phyloP scores from a whole-genome alignment of 2,329 filamentous ascomycete species.

The Claviceps quebecensis region DNA sequence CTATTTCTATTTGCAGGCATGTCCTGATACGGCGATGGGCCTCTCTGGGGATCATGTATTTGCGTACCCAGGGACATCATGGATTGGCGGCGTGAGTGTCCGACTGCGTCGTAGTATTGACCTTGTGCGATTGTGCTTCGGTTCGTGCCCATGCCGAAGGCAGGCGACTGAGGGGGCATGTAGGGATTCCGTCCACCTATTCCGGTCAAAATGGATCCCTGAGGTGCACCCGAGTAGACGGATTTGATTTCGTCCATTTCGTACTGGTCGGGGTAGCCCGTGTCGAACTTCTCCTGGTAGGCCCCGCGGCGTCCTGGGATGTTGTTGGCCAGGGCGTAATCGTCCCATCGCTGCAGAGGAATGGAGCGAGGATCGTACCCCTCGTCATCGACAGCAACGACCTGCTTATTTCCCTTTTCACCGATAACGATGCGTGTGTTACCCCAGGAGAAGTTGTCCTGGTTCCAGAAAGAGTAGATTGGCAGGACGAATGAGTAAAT shows the following conservation, averaged over 20 bases:
- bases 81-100: constrained; percentile 51
- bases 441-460: constrained; percentile 98
- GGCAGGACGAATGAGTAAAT: constrained; percentile 86
- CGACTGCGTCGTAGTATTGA: constrained; percentile 34
- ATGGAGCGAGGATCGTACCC: constrained; percentile 85
- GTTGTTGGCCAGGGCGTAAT: constrained; percentile 76
- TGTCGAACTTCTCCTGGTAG: constrained; percentile 48
- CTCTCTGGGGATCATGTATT: constrained; percentile 30
- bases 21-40: constrained; percentile 46
- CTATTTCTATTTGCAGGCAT: constrained; percentile 38
- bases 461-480: constrained; percentile 98
- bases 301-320: constrained; percentile 80
- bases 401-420: constrained; percentile 78
- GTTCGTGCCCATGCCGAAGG: constrained; percentile 42
- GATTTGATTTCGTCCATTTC: constrained; percentile 99
- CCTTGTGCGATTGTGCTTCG: constrained; percentile 25
- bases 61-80: constrained; percentile 51
- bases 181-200: constrained; percentile 60
- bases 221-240: constrained; percentile 83
- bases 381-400: constrained; percentile 77
- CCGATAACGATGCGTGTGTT: constrained; percentile 95
- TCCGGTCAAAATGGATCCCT: constrained; percentile 74
- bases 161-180: constrained; percentile 74
- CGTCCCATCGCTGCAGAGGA: constrained; percentile 92
- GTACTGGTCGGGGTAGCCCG: constrained; percentile 60